phyloP scores from a whole-genome alignment of 306 rosid genomes.

The Trifolium subterraneum region DNA sequence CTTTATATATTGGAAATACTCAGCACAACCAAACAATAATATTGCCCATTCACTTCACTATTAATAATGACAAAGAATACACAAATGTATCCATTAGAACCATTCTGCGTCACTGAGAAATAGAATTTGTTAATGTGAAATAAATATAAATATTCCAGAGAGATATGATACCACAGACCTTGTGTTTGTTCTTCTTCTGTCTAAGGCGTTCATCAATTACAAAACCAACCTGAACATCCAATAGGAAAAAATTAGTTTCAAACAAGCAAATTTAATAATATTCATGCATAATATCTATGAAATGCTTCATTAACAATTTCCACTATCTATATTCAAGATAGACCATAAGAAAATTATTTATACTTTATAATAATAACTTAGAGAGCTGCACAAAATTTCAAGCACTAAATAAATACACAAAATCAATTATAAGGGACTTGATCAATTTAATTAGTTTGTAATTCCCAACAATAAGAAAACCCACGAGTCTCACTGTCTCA shows the following conservation, averaged over 20 bases:
- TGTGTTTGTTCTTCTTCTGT: conserved; percentile 73
- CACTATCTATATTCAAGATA: conserved; percentile 1
- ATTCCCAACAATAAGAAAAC: conserved; percentile 17
- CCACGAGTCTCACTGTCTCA: conserved; percentile 21
- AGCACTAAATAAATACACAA: background rate
- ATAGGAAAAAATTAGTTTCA: conserved; percentile 23
- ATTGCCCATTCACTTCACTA: conserved; percentile 14
- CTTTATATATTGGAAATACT: conserved; percentile 36
- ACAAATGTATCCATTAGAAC: conserved; percentile 21
- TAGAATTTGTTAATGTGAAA: conserved; percentile 1
- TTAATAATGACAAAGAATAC: conserved; percentile 7
- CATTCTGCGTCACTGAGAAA: background rate
- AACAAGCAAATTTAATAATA: conserved; percentile 18
- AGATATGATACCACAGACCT: conserved; percentile 55
- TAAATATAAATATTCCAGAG: conserved; percentile 14
- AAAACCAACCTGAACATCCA: conserved; percentile 73
- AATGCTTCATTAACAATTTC: conserved; percentile 6
- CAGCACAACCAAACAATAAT: conserved; percentile 26
- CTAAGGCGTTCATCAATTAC: conserved; percentile 90
- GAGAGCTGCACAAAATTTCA: conserved; percentile 13
- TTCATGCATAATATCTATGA: conserved; percentile 11
- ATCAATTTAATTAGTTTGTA: conserved; percentile 22
- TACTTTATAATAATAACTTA: background rate
- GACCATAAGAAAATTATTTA: conserved; percentile 12
- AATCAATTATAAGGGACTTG: conserved; percentile 14